Base-by-base conservation (phyloP, 129 eudicot genomes). In the Mikania micrantha region DNA sequence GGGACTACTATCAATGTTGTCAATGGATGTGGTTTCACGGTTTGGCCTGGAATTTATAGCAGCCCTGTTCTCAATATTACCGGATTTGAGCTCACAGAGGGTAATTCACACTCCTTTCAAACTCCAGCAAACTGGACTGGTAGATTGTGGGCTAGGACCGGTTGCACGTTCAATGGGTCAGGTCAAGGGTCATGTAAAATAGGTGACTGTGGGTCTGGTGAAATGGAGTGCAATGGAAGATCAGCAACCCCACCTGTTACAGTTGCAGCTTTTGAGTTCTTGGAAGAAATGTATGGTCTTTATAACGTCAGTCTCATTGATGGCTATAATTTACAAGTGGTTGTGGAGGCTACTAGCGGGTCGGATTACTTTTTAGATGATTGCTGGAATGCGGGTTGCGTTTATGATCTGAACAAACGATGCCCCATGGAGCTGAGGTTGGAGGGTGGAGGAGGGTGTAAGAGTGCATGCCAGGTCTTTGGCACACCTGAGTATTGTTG, bases 31-130 rank as follows among this genome's bases (percentile, higher is more conserved):
- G 70, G 70, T 1, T 75, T 73, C 65, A 77, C 84, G 2, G 71
- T 85, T 17, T 85, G 92, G 88, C 92, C 92, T 0, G 82, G 82
- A 29, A 74, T 78, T 21, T 65, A 65, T 0, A 75, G 77, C 60
- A 70, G 27, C 5, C 76, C 85, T 2, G 4, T 4, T 20, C 74
- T 58, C 28, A 80, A 74, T 27, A 70, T 60, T 79, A 82, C 92
- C 8, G 92, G 85, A 7, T 85, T 85, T 39, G 83, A 82, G 83
- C 88, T 85, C 44, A 27, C 75, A 4, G 45, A 77, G 25, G 83
- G 80, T 8, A 29, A 2, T 11, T 77, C 81, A 0, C 88, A 58
- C 4, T 41, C 80, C 17, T 64, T 79, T 44, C 79, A 74, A 24
- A 77, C 78, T 16, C 84, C 84, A 7, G 39, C 16, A 7, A 71